phyloP scores from a whole-genome alignment of 1,284 basidiomycete species.

The Malassezia nana region DNA sequence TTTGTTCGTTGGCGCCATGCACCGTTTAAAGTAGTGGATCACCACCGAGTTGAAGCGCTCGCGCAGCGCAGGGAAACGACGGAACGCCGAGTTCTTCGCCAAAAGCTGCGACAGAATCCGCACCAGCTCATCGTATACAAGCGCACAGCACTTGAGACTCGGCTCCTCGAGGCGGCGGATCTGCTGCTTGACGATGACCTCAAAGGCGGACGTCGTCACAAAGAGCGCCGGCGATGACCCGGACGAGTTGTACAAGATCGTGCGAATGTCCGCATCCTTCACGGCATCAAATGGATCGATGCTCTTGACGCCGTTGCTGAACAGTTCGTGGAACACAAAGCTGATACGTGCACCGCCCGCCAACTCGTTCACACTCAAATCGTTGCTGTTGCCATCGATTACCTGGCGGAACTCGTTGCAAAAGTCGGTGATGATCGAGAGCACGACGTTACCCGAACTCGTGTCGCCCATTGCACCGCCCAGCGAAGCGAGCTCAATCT shows the following conservation, averaged over 20 bases:
- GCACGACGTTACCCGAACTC: constrained; percentile 74
- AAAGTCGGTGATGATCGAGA: constrained; percentile 94
- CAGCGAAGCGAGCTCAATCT: constrained; percentile 68
- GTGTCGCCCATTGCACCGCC: constrained; percentile 76
- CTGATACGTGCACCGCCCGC: constrained; percentile 94
- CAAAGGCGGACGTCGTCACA: constrained; percentile 89
- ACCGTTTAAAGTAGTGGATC: constrained; percentile 86
- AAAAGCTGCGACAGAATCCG: constrained; percentile 85
- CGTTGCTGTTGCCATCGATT: constrained; percentile 93
- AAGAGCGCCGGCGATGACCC: constrained; percentile 92
- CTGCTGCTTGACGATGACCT: constrained; percentile 96
- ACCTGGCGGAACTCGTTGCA: constrained; percentile 88
- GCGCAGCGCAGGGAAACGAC: constrained; percentile 81
- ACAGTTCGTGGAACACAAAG: constrained; percentile 96
- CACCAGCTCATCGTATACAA: constrained; percentile 93
- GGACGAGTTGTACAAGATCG: constrained; percentile 90
- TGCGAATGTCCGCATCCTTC: constrained; percentile 93
- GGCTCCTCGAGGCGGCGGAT: constrained; percentile 94
- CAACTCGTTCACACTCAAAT: constrained; percentile 83
- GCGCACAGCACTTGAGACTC: constrained; percentile 76
- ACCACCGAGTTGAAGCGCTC: constrained; percentile 91
- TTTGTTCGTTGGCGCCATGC: constrained; percentile 89
- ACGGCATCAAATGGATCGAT: constrained; percentile 98
- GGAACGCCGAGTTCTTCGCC: constrained; percentile 77
- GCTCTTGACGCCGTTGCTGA: constrained; percentile 85